A percentile compares a stretch with the other conserved stretches of the same genome.
Conservation (phyloP, 805 yeast genomes). For the Metschnikowia baotianmanensis region DNA sequence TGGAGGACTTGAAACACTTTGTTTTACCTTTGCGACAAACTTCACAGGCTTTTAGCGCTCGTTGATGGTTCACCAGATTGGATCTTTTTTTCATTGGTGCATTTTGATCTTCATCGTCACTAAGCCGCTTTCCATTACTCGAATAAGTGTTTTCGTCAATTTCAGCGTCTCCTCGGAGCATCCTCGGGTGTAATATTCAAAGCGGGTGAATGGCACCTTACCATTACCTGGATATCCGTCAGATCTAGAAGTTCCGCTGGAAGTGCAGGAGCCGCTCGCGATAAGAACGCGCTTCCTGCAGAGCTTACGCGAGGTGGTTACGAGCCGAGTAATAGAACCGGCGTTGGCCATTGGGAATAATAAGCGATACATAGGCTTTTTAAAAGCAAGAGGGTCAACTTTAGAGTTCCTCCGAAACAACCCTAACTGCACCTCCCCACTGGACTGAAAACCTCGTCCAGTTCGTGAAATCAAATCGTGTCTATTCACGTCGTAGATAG, state of each 20-base stretch:
- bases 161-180: background rate
- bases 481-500: no score
- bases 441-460: no score
- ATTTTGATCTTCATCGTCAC: background rate
- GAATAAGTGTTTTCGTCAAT: background rate
- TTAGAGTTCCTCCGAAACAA: no score
- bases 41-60: slow-evolving; percentile 55
- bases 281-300: slow-evolving; percentile 5
- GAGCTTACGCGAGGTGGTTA: slow-evolving; percentile 6
- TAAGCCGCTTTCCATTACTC: background rate
- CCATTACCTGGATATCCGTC: background rate
- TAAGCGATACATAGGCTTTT: no score
- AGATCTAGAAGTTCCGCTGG: slow-evolving; percentile 6
- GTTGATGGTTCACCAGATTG: slow-evolving; percentile 7
- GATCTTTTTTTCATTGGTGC: slow-evolving; percentile 1
- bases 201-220: background rate
- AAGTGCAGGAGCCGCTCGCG: slow-evolving; percentile 1
- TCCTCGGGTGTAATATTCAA: background rate
- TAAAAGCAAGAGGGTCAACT: no score
- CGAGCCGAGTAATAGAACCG: no score
- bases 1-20: slow-evolving; percentile 56
- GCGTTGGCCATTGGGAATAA: background rate
- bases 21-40: slow-evolving; percentile 58
- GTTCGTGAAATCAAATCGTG: no score
- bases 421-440: no score